phyloP scores from a whole-genome alignment of 225 moss, liverwort and hornwort species.

The Marchantia polymorpha region DNA sequence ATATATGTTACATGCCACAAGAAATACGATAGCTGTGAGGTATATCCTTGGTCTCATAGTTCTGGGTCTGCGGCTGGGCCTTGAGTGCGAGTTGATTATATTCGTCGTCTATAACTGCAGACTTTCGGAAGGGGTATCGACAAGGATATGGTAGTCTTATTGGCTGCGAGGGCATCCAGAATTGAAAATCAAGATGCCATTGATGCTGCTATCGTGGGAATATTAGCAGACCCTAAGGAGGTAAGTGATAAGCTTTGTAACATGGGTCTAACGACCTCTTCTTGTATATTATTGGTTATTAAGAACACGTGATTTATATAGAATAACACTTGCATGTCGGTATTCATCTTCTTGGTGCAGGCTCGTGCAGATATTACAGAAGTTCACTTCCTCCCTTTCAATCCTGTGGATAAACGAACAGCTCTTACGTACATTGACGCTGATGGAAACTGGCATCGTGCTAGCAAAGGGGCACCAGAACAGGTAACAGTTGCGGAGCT shows the following conservation, averaged over 20 bases:
- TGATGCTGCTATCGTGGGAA: conserved; percentile 35
- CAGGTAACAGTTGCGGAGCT: conserved; percentile 15
- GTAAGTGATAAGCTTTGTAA: neutral
- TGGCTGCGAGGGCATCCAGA: conserved; percentile 36
- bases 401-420: conserved; percentile 39
- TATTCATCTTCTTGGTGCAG: neutral
- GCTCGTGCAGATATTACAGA: conserved; percentile 31
- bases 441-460: conserved; percentile 32
- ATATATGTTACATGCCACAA: too few species aligned
- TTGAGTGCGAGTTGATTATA: too few species aligned
- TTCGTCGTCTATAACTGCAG: neutral
- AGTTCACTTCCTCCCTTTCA: conserved; percentile 41
- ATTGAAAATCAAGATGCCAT: conserved; percentile 38
- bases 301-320: neutral
- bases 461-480: conserved; percentile 37
- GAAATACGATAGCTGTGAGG: too few species aligned
- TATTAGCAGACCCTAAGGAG: conserved; percentile 37
- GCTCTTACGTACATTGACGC: conserved; percentile 33
- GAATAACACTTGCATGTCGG: neutral
- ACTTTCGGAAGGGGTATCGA: conserved; percentile 23
- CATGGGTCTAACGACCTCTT: too few species aligned
- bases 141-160: conserved; percentile 28
- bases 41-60: too few species aligned
- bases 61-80: too few species aligned
- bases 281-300: neutral